These are phyloP conservation scores for Melanogaster broomeanus DNA, from an alignment of 768 basidiomycete species.

Conservation along the genomic window DNA sequence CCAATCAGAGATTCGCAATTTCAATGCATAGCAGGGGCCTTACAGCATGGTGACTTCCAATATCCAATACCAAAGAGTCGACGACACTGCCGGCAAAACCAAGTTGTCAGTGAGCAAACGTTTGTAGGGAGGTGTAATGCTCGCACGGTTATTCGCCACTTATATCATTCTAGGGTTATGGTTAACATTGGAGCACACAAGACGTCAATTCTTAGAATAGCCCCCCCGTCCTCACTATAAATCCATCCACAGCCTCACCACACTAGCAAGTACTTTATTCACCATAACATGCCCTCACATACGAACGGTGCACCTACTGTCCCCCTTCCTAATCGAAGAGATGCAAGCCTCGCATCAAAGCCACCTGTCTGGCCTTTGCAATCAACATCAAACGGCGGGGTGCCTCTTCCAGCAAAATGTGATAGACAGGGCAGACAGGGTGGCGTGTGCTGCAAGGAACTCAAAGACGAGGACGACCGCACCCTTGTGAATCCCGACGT, in stretches of 20 bases:
- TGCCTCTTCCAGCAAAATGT: conserved; percentile 60
- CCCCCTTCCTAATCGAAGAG: conserved; percentile 18
- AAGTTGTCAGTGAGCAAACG: no score
- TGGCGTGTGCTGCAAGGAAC: conserved; percentile 87
- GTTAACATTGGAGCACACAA: no score
- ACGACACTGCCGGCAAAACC: background rate
- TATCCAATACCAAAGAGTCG: background rate
- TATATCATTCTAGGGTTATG: no score
- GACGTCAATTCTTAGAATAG: background rate
- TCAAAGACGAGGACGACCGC: conserved; percentile 77
- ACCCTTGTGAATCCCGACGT: conserved; percentile 85
- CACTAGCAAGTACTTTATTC: background rate
- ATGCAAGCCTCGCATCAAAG: conserved; percentile 23
- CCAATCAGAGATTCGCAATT: background rate
- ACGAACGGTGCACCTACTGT: conserved; percentile 13
- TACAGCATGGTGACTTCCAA: no score
- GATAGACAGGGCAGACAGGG: conserved; percentile 50
- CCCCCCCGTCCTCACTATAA: conserved; percentile 5
- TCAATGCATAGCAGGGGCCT: no score
- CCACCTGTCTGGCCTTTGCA: conserved; percentile 71
- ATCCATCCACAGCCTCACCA: background rate
- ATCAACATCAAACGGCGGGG: conserved; percentile 38
- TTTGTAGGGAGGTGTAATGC: no score
- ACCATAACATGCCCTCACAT: conserved; percentile 19
- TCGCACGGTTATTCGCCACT: no score